Percentiles rank a stretch among this genome's conserved stretches.
Conservation (phyloP, 805 yeast genomes). For the Zygotorulaspora chibaensis region DNA sequence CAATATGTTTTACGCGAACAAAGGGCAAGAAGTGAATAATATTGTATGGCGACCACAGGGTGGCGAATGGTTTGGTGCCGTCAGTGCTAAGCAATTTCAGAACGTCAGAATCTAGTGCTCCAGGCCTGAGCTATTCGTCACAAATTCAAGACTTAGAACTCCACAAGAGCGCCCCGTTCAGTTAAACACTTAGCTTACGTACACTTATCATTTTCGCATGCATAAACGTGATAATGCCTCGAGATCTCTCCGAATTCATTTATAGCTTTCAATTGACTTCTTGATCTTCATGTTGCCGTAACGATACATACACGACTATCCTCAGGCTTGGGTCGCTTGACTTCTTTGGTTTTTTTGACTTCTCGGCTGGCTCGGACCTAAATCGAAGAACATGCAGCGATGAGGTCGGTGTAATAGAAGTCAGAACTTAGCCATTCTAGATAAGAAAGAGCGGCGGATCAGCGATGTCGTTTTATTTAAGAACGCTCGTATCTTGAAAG, state of each 20-base stretch:
- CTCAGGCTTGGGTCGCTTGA: background rate
- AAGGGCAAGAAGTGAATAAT: conserved; percentile 68
- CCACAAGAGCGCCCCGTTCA: too few species aligned
- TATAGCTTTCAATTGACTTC: background rate
- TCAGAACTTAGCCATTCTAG: background rate
- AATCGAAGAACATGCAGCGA: background rate
- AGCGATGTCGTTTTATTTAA: background rate
- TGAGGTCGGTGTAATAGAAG: background rate
- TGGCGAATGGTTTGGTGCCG: conserved; percentile 77
- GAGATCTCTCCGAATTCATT: background rate
- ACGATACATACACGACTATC: background rate
- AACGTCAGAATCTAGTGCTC: conserved; percentile 26
- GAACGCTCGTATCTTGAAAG: background rate
- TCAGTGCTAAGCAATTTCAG: conserved; percentile 37
- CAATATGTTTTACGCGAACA: conserved; percentile 48
- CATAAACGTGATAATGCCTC: background rate
- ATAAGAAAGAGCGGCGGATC: background rate
- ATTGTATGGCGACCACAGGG: conserved; percentile 60
- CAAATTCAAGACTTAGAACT: too few species aligned
- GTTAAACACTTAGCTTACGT: too few species aligned
- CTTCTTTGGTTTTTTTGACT: background rate
- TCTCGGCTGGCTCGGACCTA: background rate
- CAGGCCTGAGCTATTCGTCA: background rate
- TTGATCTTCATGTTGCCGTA: background rate
- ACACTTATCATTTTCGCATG: too few species aligned